Base-by-base conservation (phyloP, 495 filamentous ascomycete species). In the Sabuloglossum arenarium region DNA sequence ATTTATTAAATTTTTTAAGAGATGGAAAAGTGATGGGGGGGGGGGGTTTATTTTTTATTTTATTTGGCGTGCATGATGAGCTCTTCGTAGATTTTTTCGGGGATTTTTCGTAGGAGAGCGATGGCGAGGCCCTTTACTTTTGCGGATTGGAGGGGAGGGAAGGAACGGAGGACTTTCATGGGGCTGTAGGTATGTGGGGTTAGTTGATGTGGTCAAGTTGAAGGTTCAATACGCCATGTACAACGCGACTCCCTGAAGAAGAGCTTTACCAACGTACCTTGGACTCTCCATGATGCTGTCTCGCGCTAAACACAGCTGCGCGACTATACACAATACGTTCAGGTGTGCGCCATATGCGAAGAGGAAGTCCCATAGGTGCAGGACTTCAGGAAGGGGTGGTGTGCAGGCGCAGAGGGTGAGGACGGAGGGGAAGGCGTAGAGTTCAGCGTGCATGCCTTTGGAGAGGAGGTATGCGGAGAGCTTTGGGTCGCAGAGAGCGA, bases 351-450 rank as follows among this genome's bases (percentile, higher is more conserved):
- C 91, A 62, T 95, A 99, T 0, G 91, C 89, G 64, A 99, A 88
- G 12, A 97, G 72, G 61, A 99, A 99, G 66, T 99, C 91, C 91
- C 91, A 99, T n/a, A 97, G 74, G 55, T 83, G 78, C 34, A 98
- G 70, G 6, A 99, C 91, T 64, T 99, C 90, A 0, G 89, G 91
- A 34, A 99, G 67, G 2, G 91, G 93, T n/a, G 93, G 93, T 24
- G 93, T 97, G 62, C 91, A 96, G 31, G 93, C 91, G 64, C 86
- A 95, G 19, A 97, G 73, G 0, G 91, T 99, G 37, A 97, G 73
- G 0, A 99, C 91, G 10, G 87, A 93, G 6, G 91, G 86, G 64
- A 99, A 99, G n/a, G 88, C 93, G 64, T 96, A 99, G 25, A 99
- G 79, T 69, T 95, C 85, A 1, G 91, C 91, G 56, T 84, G 80